Evolutionary conservation across 768 basidiomycete species (phyloP).

Genomic region (Suillus discolor): DNA sequence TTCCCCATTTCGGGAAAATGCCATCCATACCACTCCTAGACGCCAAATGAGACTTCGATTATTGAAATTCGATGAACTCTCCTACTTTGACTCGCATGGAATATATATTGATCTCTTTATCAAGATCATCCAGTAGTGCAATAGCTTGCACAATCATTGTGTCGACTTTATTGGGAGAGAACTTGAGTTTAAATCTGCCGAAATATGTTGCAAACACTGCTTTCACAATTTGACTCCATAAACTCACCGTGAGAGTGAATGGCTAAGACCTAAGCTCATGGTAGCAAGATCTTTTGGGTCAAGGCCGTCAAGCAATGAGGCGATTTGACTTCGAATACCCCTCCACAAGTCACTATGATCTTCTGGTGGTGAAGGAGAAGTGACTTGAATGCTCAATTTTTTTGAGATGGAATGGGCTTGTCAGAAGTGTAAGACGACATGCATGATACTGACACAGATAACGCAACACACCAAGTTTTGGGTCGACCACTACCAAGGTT

Average conservation of each 20-base stretch:
- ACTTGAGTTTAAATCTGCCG: conserved; percentile 94
- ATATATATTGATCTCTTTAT: conserved; percentile 99
- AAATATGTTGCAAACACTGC: conserved; percentile 10
- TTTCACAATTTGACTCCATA: conserved; percentile 1
- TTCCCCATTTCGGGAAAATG: conserved; percentile 99
- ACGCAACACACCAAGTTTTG: conserved; percentile 74
- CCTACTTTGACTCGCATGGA: conserved; percentile 97
- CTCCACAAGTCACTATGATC: conserved; percentile 86
- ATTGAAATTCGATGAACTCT: neutral
- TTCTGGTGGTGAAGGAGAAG: conserved; percentile 52
- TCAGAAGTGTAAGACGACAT: conserved; percentile 12
- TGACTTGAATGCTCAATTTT: conserved; percentile 89
- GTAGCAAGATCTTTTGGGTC: conserved; percentile 94
- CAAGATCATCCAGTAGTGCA: conserved; percentile 94
- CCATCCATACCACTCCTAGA: conserved; percentile 99
- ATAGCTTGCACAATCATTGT: conserved; percentile 99
- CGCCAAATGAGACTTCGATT: neutral
- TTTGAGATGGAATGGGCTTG: conserved; percentile 87
- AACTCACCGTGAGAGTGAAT: conserved; percentile 88
- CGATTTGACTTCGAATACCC: conserved; percentile 89
- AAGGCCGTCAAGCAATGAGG: conserved; percentile 84
- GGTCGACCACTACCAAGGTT: conserved; percentile 81
- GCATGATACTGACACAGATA: conserved; percentile 8
- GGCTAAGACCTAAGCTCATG: conserved; percentile 97
- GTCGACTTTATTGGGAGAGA: conserved; percentile 99